Conservation (phyloP, 1,284 basidiomycete genomes). For the Xerocomus minutiporus region DNA sequence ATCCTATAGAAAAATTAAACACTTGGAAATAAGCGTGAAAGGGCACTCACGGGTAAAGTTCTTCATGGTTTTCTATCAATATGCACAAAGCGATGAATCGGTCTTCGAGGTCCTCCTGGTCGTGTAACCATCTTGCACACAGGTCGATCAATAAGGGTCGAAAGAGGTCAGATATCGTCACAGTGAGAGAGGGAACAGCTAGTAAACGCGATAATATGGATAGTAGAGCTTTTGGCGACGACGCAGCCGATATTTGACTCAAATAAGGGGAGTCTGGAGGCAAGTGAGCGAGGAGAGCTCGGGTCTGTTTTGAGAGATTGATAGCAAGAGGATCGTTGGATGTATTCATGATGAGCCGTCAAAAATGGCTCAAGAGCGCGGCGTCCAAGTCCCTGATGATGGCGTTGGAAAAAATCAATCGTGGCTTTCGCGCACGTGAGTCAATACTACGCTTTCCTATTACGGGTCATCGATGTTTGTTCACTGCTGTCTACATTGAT, state of each 20-base stretch:
- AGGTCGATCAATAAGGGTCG: slow-evolving; percentile 68
- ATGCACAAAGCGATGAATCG: slow-evolving; percentile 58
- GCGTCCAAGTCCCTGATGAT: background rate
- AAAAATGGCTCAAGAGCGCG: background rate
- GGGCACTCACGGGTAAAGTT: slow-evolving; percentile 67
- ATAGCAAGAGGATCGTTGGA: slow-evolving; percentile 44
- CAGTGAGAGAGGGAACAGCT: slow-evolving; percentile 49
- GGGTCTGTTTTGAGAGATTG: slow-evolving; percentile 50
- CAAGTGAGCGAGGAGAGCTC: slow-evolving; percentile 39
- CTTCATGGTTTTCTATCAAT: slow-evolving; percentile 65
- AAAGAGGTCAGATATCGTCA: slow-evolving; percentile 52
- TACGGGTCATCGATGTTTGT: no score
- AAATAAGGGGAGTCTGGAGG: slow-evolving; percentile 36
- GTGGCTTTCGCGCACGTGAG: slow-evolving; percentile 11
- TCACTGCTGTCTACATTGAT: background rate
- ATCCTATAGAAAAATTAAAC: slow-evolving; percentile 37
- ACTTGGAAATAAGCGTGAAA: slow-evolving; percentile 3
- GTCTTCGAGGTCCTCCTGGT: slow-evolving; percentile 43
- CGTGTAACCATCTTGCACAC: slow-evolving; percentile 64
- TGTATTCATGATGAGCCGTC: slow-evolving; percentile 12
- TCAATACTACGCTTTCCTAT: no score
- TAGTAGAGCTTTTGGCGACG: slow-evolving; percentile 39
- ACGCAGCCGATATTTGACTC: slow-evolving; percentile 33
- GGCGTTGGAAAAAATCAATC: background rate
- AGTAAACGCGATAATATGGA: slow-evolving; percentile 49